Conservation (phyloP, 352 stramenopile species). For the Pythium pyrilobum region DNA sequence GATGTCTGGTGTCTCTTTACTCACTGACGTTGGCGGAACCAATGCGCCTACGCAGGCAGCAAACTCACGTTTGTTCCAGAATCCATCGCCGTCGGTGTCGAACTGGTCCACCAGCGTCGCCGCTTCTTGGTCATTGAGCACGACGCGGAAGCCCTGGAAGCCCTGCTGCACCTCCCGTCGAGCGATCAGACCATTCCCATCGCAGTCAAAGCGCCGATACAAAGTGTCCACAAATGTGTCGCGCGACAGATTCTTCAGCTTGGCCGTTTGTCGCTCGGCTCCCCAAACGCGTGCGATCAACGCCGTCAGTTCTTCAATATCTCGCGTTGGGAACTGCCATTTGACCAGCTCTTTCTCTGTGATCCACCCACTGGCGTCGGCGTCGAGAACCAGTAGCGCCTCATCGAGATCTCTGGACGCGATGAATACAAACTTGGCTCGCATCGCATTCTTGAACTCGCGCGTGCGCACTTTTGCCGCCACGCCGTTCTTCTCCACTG, state of each 20-base stretch:
- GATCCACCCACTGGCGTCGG: slow-evolving; percentile 60
- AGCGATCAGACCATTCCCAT: slow-evolving; percentile 55
- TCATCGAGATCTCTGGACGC: slow-evolving; percentile 26
- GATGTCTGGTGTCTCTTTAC: neutral
- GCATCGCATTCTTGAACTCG: slow-evolving; percentile 56
- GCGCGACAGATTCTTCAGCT: neutral
- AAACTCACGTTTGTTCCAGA: slow-evolving; percentile 51
- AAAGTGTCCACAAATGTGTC: slow-evolving; percentile 26
- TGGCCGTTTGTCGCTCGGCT: slow-evolving; percentile 9
- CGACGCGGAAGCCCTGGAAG: slow-evolving; percentile 35
- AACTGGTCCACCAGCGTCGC: slow-evolving; percentile 43
- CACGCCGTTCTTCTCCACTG: neutral
- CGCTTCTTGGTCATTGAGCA: slow-evolving; percentile 36
- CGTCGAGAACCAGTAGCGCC: slow-evolving; percentile 41
- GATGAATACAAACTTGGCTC: slow-evolving; percentile 14
- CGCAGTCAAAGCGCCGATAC: slow-evolving; percentile 47
- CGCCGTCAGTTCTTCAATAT: slow-evolving; percentile 53
- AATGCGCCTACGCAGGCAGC: slow-evolving; percentile 35
- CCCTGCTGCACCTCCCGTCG: slow-evolving; percentile 46
- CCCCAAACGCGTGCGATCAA: slow-evolving; percentile 33
- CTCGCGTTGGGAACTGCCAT: slow-evolving; percentile 52
- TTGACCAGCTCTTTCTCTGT: slow-evolving; percentile 43
- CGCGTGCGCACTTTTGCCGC: slow-evolving; percentile 44
- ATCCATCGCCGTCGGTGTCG: slow-evolving; percentile 44
- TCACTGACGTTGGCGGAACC: slow-evolving; percentile 10